Evolutionary conservation across 495 filamentous ascomycete species (phyloP).

Genomic region (Trichocladium uniseriatum): DNA sequence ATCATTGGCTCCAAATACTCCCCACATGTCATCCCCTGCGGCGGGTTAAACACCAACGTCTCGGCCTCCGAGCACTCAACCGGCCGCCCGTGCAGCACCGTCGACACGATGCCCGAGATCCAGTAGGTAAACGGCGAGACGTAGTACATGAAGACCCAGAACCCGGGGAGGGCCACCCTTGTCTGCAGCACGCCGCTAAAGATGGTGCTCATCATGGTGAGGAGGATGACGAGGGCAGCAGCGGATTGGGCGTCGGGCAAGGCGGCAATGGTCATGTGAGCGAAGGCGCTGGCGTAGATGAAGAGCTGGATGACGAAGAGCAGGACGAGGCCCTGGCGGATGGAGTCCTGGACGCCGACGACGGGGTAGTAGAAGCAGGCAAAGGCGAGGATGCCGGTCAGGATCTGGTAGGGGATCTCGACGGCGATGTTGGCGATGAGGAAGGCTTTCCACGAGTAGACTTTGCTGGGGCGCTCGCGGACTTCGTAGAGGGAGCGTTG

Average conservation of each 20-base stretch:
- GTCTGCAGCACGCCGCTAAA: constrained; percentile 42
- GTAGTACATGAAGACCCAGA: constrained; percentile 70
- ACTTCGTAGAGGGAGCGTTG: constrained; percentile 60
- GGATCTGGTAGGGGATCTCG: constrained; percentile 61
- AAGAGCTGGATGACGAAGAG: constrained; percentile 48
- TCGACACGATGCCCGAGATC: constrained; percentile 46
- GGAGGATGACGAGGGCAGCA: constrained; percentile 51
- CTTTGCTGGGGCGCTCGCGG: constrained; percentile 58
- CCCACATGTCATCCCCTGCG: constrained; percentile 22
- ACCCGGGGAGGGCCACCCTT: constrained; percentile 44
- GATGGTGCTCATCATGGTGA: constrained; percentile 53
- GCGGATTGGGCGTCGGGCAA: constrained; percentile 55
- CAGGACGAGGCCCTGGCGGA: constrained; percentile 51
- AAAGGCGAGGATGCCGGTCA: constrained; percentile 51
- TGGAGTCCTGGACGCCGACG: constrained; percentile 41
- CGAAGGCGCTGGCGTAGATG: constrained; percentile 53
- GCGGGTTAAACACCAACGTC: constrained; percentile 42
- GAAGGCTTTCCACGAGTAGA: constrained; percentile 66
- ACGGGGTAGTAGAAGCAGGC: constrained; percentile 57
- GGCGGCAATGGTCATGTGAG: constrained; percentile 56
- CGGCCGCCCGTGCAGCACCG: constrained; percentile 39
- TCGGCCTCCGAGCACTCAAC: constrained; percentile 49
- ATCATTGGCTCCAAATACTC: constrained; percentile 19
- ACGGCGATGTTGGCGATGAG: constrained; percentile 59
- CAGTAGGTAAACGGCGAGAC: constrained; percentile 59